Conservation (phyloP, 129 eudicot species). For the Scalesia atractyloides region DNA sequence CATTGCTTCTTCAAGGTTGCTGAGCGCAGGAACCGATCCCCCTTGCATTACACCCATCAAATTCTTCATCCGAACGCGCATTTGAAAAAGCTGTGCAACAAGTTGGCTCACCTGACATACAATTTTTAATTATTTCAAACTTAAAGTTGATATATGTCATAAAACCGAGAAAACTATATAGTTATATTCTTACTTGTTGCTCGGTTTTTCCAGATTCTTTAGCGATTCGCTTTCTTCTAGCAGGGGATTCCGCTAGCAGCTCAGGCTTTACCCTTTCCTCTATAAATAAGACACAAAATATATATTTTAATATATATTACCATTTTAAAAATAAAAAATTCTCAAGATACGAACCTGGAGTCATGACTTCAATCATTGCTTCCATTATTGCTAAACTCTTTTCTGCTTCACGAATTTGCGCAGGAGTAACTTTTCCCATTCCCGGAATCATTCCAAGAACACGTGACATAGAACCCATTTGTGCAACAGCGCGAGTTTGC, state of each 20-base stretch:
- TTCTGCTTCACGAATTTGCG: constrained; percentile 98
- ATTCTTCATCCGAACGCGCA: constrained; percentile 95
- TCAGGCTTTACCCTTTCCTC: constrained; percentile 99
- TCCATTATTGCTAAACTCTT: constrained; percentile 84
- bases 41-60: constrained; percentile 94
- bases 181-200: constrained; percentile 60
- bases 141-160: background rate
- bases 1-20: constrained; percentile 83
- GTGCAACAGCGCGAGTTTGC: constrained; percentile 92
- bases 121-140: background rate
- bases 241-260: constrained; percentile 86
- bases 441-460: constrained; percentile 99
- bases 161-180: background rate
- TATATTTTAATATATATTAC: background rate
- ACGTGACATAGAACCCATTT: constrained; percentile 96
- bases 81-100: constrained; percentile 91
- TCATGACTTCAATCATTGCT: constrained; percentile 94
- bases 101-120: constrained; percentile 82
- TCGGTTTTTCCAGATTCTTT: constrained; percentile 90
- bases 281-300: constrained; percentile 27
- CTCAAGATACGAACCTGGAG: constrained; percentile 46
- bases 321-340: background rate
- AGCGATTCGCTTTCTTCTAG: constrained; percentile 80
- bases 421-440: constrained; percentile 96
- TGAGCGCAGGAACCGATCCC: constrained; percentile 84